Conservation (phyloP, 23 red algal genomes). For the Gracilaria gracilis region DNA sequence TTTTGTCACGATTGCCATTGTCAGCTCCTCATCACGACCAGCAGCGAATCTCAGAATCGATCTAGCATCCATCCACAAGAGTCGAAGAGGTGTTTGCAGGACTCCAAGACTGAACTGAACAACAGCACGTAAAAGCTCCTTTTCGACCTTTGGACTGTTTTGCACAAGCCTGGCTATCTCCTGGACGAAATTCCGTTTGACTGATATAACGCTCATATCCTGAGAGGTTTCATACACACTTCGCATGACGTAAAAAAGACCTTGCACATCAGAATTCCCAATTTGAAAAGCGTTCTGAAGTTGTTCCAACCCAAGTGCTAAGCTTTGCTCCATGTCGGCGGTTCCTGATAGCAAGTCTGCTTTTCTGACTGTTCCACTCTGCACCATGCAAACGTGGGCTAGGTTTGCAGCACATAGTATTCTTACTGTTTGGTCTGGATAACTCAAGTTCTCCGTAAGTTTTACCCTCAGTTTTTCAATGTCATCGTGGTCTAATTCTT, state of each 20-base stretch:
- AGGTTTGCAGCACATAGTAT: conserved; percentile 10
- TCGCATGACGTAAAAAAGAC: conserved; percentile 29
- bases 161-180: conserved; percentile 45
- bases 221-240: conserved; percentile 22
- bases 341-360: too few species aligned
- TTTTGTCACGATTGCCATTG: conserved; percentile 8
- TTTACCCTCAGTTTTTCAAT: not conserved
- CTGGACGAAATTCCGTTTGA: conserved; percentile 13
- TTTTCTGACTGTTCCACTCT: not conserved
- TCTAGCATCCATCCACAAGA: conserved; percentile 54
- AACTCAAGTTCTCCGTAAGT: conserved; percentile 19
- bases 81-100: conserved; percentile 48
- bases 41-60: conserved; percentile 35
- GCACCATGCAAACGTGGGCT: not conserved
- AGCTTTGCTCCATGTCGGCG: not conserved
- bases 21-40: conserved; percentile 4
- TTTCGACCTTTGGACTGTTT: not conserved
- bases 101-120: conserved; percentile 62
- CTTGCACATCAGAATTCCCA: not conserved
- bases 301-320: not conserved
- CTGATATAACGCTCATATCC: conserved; percentile 22
- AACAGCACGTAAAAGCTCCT: conserved; percentile 7
- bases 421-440: not conserved
- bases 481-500: not conserved
- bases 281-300: conserved; percentile 24